A percentile compares a stretch with the other conserved stretches of the same genome.
Evolutionary conservation across 1,284 basidiomycete species (phyloP).

Genomic region (Moesziomyces antarcticus): DNA sequence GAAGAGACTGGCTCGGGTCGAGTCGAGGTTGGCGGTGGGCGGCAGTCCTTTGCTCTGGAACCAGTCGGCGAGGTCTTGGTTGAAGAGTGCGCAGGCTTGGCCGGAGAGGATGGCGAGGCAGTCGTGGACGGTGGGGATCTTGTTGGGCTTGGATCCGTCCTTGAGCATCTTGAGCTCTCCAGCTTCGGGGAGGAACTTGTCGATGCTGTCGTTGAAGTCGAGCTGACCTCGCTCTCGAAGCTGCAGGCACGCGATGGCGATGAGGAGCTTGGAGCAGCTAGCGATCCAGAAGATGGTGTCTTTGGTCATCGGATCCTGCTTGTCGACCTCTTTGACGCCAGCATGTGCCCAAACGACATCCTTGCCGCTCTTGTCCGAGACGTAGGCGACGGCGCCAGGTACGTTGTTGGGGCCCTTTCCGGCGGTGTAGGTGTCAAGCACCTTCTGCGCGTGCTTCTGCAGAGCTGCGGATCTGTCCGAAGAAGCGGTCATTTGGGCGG

Average conservation of each 20-base stretch:
- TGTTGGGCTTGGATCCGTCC: conserved; percentile 36
- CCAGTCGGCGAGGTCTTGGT: conserved; percentile 29
- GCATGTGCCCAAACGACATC: conserved; percentile 43
- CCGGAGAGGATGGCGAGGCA: conserved; percentile 38
- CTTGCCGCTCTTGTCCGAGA: conserved; percentile 47
- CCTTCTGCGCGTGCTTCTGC: conserved; percentile 13
- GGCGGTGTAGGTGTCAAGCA: conserved; percentile 21
- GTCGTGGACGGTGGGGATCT: conserved; percentile 38
- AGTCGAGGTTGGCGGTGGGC: conserved; percentile 20
- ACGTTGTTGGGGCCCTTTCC: conserved; percentile 12
- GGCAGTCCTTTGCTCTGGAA: conserved; percentile 21
- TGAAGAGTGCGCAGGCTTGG: conserved; percentile 46
- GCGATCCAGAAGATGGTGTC: conserved; percentile 58
- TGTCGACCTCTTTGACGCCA: conserved; percentile 32
- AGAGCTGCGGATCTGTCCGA: conserved; percentile 10
- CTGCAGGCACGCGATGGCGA: conserved; percentile 62
- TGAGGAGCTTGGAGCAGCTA: conserved; percentile 65
- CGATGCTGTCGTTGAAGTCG: conserved; percentile 51
- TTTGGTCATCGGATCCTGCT: conserved; percentile 32
- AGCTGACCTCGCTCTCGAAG: conserved; percentile 61
- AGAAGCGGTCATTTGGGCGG: conserved; percentile 2
- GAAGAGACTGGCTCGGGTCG: conserved; percentile 14
- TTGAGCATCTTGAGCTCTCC: conserved; percentile 35
- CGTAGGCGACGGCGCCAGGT: conserved; percentile 46
- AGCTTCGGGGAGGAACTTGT: conserved; percentile 58